phyloP scores from a whole-genome alignment of 306 rosid genomes.

The Medicago lupulina region DNA sequence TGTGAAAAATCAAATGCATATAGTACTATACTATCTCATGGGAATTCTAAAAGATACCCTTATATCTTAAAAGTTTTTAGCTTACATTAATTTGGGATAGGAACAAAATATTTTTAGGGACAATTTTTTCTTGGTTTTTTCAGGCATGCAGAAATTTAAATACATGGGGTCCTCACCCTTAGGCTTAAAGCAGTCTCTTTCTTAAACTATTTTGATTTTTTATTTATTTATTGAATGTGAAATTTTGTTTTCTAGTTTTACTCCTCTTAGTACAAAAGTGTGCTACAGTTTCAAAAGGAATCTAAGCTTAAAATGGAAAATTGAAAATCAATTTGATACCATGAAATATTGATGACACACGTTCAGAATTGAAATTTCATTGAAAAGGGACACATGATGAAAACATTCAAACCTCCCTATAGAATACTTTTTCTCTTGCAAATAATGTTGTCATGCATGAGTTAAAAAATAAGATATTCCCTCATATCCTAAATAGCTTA shows the following conservation, averaged over 20 bases:
- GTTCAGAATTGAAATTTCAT: conserved; percentile 22
- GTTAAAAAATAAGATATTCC: neutral
- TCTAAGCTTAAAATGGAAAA: conserved; percentile 22
- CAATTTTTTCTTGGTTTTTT: conserved; percentile 32
- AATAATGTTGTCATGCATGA: neutral
- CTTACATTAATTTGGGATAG: conserved; percentile 31
- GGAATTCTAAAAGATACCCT: conserved; percentile 47
- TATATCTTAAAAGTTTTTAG: neutral
- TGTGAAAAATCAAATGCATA: conserved; percentile 26
- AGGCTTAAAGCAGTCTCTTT: neutral
- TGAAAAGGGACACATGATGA: neutral
- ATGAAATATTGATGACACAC: conserved; percentile 3
- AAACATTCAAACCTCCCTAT: conserved; percentile 2
- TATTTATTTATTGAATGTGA: neutral
- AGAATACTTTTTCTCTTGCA: neutral
- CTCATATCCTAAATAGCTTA: neutral
- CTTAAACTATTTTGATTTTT: neutral
- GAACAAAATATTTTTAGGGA: conserved; percentile 26
- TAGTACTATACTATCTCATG: conserved; percentile 14
- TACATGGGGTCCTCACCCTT: conserved; percentile 18
- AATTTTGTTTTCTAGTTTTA: conserved; percentile 2
- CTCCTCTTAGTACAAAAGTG: conserved; percentile 9
- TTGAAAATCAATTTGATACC: neutral
- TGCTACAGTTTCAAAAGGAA: conserved; percentile 12
- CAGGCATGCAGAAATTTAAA: conserved; percentile 28